These are phyloP conservation scores for Gnomoniopsis smithogilvyi DNA, from an alignment of 2,329 filamentous ascomycete species.

Conservation along the genomic window DNA sequence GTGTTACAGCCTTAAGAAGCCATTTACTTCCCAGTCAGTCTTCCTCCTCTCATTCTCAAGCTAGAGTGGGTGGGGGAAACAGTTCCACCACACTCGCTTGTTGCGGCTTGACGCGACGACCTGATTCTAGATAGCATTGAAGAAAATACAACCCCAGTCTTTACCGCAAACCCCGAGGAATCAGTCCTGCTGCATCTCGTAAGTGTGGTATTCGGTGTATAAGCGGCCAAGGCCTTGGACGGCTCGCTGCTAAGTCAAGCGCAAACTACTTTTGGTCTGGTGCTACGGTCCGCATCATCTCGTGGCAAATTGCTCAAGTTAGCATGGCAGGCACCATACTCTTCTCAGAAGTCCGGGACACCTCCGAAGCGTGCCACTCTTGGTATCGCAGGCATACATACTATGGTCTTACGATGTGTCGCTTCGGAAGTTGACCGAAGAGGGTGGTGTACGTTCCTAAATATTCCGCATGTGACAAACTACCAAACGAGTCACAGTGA, in stretches of 20 bases:
- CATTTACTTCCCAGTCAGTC: not conserved
- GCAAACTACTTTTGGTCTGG: not conserved
- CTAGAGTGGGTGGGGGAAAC: not conserved
- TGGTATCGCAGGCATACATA: too few species aligned
- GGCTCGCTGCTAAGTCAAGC: too few species aligned
- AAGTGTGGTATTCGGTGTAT: too few species aligned
- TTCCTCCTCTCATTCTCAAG: not conserved
- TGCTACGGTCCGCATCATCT: not conserved
- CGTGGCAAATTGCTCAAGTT: not conserved
- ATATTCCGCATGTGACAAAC: constrained; percentile 17
- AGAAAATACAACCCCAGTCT: constrained; percentile 19
- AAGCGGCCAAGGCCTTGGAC: too few species aligned
- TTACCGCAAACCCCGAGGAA: not conserved
- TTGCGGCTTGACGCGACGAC: not conserved
- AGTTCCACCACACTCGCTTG: not conserved
- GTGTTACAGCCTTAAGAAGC: not conserved
- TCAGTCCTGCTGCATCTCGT: not conserved
- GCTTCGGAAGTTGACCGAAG: constrained; percentile 17
- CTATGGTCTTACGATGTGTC: not conserved
- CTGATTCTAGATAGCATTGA: not conserved
- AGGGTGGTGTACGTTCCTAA: not conserved
- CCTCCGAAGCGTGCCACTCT: too few species aligned
- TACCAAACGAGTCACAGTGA: not conserved
- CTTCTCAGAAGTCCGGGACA: not conserved
- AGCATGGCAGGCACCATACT: not conserved